Conservation (phyloP, 805 yeast genomes). For the Candida dajiaensis region DNA sequence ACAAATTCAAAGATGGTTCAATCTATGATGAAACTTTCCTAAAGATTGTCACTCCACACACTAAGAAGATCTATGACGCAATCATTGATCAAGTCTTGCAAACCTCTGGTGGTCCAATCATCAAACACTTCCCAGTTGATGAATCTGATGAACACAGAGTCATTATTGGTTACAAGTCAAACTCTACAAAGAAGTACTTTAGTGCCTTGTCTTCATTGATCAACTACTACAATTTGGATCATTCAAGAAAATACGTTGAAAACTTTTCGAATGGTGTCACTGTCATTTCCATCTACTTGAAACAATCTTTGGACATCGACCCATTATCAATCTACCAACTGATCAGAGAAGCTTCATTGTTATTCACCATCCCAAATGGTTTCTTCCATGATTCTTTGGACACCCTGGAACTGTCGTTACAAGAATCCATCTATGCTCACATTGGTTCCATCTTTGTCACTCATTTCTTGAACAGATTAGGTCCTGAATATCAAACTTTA, state of each 20-base stretch:
- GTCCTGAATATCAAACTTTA: conserved; percentile 78
- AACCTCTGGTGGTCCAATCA: conserved; percentile 81
- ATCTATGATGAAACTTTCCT: conserved; percentile 78
- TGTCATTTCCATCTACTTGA: conserved; percentile 79
- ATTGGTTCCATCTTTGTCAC: conserved; percentile 88
- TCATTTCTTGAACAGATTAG: conserved; percentile 90
- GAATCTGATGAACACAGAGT: conserved; percentile 80
- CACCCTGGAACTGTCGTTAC: conserved; percentile 75
- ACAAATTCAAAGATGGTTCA: conserved; percentile 41
- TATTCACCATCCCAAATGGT: conserved; percentile 87
- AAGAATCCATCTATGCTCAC: conserved; percentile 92
- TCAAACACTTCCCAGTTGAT: conserved; percentile 77
- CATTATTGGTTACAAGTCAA: conserved; percentile 81
- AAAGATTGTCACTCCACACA: conserved; percentile 71
- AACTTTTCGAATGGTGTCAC: conserved; percentile 88
- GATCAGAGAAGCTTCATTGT: conserved; percentile 86
- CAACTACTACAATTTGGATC: conserved; percentile 78
- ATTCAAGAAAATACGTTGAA: conserved; percentile 89
- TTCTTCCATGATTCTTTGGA: conserved; percentile 71
- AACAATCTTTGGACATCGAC: conserved; percentile 46
- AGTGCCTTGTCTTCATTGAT: conserved; percentile 83
- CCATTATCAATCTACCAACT: conserved; percentile 80
- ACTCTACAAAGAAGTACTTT: conserved; percentile 79
- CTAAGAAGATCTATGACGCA: conserved; percentile 69
- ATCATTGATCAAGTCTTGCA: conserved; percentile 62